These are phyloP conservation scores for Lycium barbarum DNA, from an alignment of 257 asterid genomes.

Conservation along the genomic window DNA sequence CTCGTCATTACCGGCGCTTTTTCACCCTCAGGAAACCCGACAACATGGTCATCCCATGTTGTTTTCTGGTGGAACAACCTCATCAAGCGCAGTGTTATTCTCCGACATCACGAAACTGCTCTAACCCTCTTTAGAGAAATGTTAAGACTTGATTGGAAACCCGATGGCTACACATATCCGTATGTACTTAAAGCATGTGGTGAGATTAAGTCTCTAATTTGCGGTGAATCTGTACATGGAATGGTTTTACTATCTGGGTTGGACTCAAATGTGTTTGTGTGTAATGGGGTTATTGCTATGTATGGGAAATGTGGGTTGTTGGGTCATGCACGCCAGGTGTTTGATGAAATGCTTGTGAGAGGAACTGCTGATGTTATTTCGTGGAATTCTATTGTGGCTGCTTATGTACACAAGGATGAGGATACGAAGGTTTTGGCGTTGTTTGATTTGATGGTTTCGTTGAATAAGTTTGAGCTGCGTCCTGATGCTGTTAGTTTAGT, in stretches of 20 bases:
- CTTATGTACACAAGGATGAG: conserved; percentile 57
- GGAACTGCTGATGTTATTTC: conserved; percentile 69
- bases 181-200: conserved; percentile 73
- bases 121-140: conserved; percentile 63
- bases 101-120: conserved; percentile 43
- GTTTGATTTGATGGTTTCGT: conserved; percentile 58
- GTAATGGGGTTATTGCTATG: conserved; percentile 70
- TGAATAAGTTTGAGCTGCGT: conserved; percentile 43
- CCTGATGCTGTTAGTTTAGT: conserved; percentile 84
- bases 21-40: not conserved
- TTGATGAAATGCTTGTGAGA: conserved; percentile 62
- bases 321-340: conserved; percentile 56
- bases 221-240: conserved; percentile 66
- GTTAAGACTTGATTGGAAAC: conserved; percentile 65
- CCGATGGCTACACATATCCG: conserved; percentile 83
- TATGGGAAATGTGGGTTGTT: conserved; percentile 70
- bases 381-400: conserved; percentile 81
- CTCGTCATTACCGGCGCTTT: not conserved
- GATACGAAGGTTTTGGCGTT: conserved; percentile 49
- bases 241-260: conserved; percentile 55
- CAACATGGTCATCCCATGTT: not conserved
- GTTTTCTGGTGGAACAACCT: conserved; percentile 82
- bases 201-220: conserved; percentile 42
- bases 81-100: conserved; percentile 53
- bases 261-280: conserved; percentile 75